Percentiles rank a stretch among this genome's conserved stretches.
Evolutionary conservation across 495 filamentous ascomycete species (phyloP).

Genomic region (Penicillium paxilli): DNA sequence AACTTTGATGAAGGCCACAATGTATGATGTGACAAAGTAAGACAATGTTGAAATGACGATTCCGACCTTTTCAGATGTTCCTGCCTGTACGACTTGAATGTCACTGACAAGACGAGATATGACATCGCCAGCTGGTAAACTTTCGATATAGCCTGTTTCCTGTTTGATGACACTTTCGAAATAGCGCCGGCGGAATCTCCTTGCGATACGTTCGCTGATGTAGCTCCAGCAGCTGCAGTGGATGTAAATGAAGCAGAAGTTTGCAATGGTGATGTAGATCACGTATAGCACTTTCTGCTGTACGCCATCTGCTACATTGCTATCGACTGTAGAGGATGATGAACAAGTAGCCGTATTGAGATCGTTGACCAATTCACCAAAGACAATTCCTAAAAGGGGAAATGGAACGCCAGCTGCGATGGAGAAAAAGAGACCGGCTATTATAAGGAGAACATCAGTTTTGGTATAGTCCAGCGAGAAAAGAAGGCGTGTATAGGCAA

Average conservation of each 20-base stretch:
- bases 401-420: constrained; percentile 65
- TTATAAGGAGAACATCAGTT: constrained; percentile 28
- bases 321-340: constrained; percentile 4
- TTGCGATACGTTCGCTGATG: constrained; percentile 62
- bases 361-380: constrained; percentile 63
- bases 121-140: constrained; percentile 53
- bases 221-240: constrained; percentile 57
- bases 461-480: constrained; percentile 35
- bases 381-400: constrained; percentile 67
- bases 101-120: constrained; percentile 58
- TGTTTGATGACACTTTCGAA: constrained; percentile 57
- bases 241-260: constrained; percentile 59
- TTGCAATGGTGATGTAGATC: constrained; percentile 62
- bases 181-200: constrained; percentile 57
- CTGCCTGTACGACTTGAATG: constrained; percentile 57
- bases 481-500: constrained; percentile 26
- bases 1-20: constrained; percentile 63
- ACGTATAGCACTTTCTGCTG: constrained; percentile 57
- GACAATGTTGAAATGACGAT: constrained; percentile 56
- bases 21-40: constrained; percentile 61
- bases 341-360: constrained; percentile 35
- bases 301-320: constrained; percentile 20
- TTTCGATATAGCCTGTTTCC: constrained; percentile 60
- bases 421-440: constrained; percentile 49
- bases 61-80: constrained; percentile 67